A percentile compares a stretch with the other conserved stretches of the same genome.
These are phyloP conservation scores for Neoscytalidium dimidiatum DNA, from an alignment of 2,329 filamentous ascomycete genomes.

Conservation along the genomic window DNA sequence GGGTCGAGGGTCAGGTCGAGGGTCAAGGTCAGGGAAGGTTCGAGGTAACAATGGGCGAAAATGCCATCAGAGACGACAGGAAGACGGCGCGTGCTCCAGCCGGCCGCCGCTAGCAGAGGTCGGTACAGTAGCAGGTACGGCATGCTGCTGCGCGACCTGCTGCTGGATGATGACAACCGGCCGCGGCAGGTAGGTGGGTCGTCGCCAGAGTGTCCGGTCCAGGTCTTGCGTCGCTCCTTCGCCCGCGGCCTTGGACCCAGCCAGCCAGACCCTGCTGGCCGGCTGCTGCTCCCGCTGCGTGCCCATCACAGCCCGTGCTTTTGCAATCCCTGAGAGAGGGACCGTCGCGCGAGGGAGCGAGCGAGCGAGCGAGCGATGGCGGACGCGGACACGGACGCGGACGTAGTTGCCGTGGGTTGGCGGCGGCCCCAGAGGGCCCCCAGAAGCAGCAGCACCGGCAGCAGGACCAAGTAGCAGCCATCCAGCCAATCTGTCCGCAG, in stretches of 20 bases:
- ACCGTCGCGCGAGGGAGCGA: background rate
- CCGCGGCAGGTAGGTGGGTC: background rate
- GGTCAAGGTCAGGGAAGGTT: too few species aligned
- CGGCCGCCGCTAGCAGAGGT: background rate
- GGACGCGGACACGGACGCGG: too few species aligned
- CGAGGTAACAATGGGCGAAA: too few species aligned
- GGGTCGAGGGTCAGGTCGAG: too few species aligned
- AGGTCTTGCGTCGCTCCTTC: background rate
- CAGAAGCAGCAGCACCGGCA: background rate
- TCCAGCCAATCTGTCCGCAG: too few species aligned
- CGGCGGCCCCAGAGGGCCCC: background rate
- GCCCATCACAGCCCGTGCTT: conserved; percentile 1
- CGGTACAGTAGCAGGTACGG: too few species aligned
- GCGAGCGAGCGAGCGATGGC: background rate
- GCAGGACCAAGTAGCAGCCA: too few species aligned
- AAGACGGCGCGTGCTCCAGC: too few species aligned
- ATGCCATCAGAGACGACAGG: too few species aligned
- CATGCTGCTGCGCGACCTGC: too few species aligned
- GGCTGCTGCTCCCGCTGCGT: conserved; percentile 13
- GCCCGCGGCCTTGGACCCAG: background rate
- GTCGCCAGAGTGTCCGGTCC: background rate
- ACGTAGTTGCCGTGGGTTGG: too few species aligned
- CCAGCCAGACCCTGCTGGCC: conserved; percentile 2
- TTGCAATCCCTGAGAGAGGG: conserved; percentile 1
- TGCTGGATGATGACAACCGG: conserved; percentile 14